phyloP scores from a whole-genome alignment of 2,329 filamentous ascomycete species.

The Bipolaris bicolor region DNA sequence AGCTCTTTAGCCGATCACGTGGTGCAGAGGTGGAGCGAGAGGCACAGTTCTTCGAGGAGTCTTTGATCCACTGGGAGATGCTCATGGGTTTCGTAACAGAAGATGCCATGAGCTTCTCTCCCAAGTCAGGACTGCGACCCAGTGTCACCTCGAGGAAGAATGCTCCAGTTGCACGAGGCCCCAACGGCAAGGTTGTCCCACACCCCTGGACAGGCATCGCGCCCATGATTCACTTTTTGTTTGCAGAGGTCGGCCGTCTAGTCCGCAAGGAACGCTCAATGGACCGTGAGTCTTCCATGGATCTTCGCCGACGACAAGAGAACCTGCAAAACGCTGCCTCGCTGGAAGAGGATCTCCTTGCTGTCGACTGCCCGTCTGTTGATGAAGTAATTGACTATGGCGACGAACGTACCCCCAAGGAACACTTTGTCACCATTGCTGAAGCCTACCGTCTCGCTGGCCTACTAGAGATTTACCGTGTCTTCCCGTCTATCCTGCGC shows the following conservation, averaged over 20 bases:
- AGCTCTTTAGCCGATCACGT: conserved; percentile 48
- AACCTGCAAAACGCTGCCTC: conserved; percentile 48
- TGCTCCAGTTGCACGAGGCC: conserved; percentile 31
- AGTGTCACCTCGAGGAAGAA: conserved; percentile 30
- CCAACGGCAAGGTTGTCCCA: conserved; percentile 48
- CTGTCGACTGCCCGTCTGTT: conserved; percentile 54
- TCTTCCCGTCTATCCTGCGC: conserved; percentile 59
- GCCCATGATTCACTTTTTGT: conserved; percentile 53
- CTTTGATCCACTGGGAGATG: conserved; percentile 66
- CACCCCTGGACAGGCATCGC: conserved; percentile 59
- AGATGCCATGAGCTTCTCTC: conserved; percentile 46
- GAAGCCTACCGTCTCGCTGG: conserved; percentile 61
- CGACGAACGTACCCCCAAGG: conserved; percentile 59
- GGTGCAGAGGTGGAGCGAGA: conserved; percentile 43
- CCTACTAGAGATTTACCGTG: conserved; percentile 61
- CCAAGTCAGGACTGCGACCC: conserved; percentile 33
- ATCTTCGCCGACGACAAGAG: conserved; percentile 41
- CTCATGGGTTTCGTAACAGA: conserved; percentile 61
- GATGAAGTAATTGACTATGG: conserved; percentile 58
- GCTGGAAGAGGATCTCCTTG: conserved; percentile 57
- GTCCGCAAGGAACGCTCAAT: conserved; percentile 48
- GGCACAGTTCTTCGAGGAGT: conserved; percentile 61
- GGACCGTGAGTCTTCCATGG: conserved; percentile 34
- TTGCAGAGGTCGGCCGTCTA: conserved; percentile 55
- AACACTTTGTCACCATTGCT: conserved; percentile 60